phyloP scores from a whole-genome alignment of 768 basidiomycete species.

The Coprinopsis strossmayeri region DNA sequence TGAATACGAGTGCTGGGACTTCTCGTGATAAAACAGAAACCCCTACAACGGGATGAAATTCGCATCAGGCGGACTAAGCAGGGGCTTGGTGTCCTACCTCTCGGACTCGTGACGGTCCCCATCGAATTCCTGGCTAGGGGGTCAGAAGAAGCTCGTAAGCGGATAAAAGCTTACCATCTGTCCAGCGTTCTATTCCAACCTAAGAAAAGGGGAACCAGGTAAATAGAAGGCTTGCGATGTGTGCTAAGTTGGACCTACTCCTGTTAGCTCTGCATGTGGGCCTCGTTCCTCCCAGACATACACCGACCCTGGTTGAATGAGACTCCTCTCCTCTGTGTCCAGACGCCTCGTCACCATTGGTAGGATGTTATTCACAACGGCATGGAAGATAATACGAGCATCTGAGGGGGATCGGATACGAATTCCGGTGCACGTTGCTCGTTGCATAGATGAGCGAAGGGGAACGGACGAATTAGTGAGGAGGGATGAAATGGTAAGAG shows the following conservation, averaged over 20 bases:
- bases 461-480: conserved; percentile 9
- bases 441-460: conserved; percentile 33
- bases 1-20: conserved; percentile 43
- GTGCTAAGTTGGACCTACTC: conserved; percentile 36
- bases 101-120: conserved; percentile 77
- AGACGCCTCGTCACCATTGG: conserved; percentile 74
- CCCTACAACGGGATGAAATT: conserved; percentile 35
- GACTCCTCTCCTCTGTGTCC: conserved; percentile 67
- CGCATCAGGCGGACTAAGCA: conserved; percentile 6
- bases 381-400: conserved; percentile 64
- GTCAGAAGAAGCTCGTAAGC: neutral
- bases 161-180: conserved; percentile 44
- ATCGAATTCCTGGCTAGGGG: conserved; percentile 43
- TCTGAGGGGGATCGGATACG: conserved; percentile 47
- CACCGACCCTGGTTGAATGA: conserved; percentile 67
- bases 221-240: neutral
- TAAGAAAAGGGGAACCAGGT: conserved; percentile 20
- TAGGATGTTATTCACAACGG: conserved; percentile 57
- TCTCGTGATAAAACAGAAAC: conserved; percentile 78
- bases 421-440: conserved; percentile 44
- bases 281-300: conserved; percentile 86
- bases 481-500: conserved; percentile 10
- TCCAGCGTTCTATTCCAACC: conserved; percentile 82
- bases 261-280: conserved; percentile 63
- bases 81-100: conserved; percentile 39